These are phyloP conservation scores for Claviceps sp. DNA, from an alignment of 2,329 filamentous ascomycete genomes.

Conservation along the genomic window DNA sequence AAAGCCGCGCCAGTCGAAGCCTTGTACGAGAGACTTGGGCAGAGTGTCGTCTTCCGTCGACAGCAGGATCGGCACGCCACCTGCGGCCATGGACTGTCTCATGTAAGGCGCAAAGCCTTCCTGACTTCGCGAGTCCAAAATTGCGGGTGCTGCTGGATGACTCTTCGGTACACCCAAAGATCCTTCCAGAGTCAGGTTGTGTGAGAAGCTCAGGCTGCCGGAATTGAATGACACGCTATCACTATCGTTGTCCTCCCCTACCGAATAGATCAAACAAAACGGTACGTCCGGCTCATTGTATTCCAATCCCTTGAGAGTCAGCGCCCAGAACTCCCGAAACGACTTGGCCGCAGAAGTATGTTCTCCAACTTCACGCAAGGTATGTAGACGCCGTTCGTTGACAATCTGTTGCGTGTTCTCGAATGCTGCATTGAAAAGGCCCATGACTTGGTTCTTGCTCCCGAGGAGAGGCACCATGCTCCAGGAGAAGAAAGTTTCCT, in stretches of 20 bases:
- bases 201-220: constrained; percentile 45
- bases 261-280: constrained; percentile 36
- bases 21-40: constrained; percentile 42
- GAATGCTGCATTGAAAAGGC: constrained; percentile 65
- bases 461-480: constrained; percentile 66
- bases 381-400: constrained; percentile 65
- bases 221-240: constrained; percentile 45
- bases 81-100: constrained; percentile 23
- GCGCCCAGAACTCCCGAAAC: constrained; percentile 57
- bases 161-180: constrained; percentile 30
- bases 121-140: constrained; percentile 23
- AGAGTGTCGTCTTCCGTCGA: constrained; percentile 38
- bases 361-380: constrained; percentile 62
- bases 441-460: constrained; percentile 57
- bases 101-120: constrained; percentile 26
- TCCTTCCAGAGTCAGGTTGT: constrained; percentile 39
- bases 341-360: constrained; percentile 58
- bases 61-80: constrained; percentile 24
- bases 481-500: constrained; percentile 75
- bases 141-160: constrained; percentile 27
- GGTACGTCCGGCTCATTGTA: constrained; percentile 52
- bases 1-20: constrained; percentile 49
- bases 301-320: constrained; percentile 53
- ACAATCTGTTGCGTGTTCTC: constrained; percentile 68
- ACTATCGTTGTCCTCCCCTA: constrained; percentile 25